phyloP scores from a whole-genome alignment of 108 stramenopile species.

The Pseudonitzschia multistriata region DNA sequence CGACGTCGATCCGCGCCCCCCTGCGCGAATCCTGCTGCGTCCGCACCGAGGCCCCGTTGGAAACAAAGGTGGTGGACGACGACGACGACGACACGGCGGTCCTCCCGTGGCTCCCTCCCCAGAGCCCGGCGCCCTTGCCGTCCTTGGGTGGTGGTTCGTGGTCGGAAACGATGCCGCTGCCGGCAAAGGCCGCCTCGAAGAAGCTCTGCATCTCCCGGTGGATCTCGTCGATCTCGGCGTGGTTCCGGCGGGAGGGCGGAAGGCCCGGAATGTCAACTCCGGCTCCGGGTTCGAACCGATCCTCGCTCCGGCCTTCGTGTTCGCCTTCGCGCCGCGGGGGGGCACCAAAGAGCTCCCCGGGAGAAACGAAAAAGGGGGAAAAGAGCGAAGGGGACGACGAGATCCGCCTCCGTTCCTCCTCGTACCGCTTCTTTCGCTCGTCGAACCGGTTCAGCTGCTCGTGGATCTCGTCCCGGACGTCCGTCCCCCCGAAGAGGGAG shows the following conservation, averaged over 20 bases:
- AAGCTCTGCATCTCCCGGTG: not conserved
- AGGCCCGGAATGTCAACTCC: no score
- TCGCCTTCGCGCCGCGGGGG: no score
- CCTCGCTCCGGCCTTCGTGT: no score
- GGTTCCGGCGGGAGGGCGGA: no score
- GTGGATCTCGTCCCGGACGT: slow-evolving; percentile 3
- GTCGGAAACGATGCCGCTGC: not conserved
- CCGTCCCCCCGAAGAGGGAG: not conserved
- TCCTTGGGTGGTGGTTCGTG: not conserved
- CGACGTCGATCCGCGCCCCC: slow-evolving; percentile 7
- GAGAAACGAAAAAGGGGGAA: not conserved
- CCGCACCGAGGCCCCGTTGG: not conserved
- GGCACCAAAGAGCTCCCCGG: no score
- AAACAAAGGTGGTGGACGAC: not conserved
- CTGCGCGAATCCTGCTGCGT: not conserved
- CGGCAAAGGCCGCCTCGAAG: slow-evolving; percentile 9
- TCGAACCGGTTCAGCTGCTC: slow-evolving; percentile 14
- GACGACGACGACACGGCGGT: not conserved
- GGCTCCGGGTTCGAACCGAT: no score
- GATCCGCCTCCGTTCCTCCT: not conserved
- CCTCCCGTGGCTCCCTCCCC: not conserved
- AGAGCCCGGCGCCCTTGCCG: not conserved
- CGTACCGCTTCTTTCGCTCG: slow-evolving; percentile 1
- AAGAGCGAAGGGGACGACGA: not conserved
- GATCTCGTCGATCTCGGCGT: not conserved